A percentile compares a stretch with the other conserved stretches of the same genome.
These are phyloP conservation scores for Sutorius australiensis DNA, from an alignment of 768 basidiomycete species.

Conservation along the genomic window DNA sequence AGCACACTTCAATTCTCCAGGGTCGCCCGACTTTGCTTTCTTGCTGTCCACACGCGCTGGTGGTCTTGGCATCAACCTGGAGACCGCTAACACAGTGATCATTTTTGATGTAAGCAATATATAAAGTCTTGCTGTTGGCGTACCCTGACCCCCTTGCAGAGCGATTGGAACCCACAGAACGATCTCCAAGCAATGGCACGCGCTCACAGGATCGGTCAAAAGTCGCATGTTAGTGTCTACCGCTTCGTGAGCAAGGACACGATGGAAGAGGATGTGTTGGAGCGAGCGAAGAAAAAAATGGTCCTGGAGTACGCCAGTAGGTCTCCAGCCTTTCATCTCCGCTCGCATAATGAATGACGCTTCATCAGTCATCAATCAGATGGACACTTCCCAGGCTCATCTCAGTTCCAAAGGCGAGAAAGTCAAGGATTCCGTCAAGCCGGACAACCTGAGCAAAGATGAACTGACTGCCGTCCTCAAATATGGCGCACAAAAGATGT, in stretches of 20 bases:
- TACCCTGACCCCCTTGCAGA: constrained; percentile 45
- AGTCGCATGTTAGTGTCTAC: constrained; percentile 97
- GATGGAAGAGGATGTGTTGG: constrained; percentile 98
- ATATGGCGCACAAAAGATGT: constrained; percentile 98
- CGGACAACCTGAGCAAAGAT: constrained; percentile 88
- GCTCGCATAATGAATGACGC: constrained; percentile 6
- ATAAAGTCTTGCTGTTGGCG: not conserved
- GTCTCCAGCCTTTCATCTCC: constrained; percentile 36
- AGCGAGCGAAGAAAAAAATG: constrained; percentile 99
- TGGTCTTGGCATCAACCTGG: constrained; percentile 96
- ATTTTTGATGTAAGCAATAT: constrained; percentile 84
- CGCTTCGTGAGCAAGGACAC: constrained; percentile 99
- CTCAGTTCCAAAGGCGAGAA: constrained; percentile 75
- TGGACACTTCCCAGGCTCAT: constrained; percentile 98
- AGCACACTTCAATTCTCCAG: constrained; percentile 92
- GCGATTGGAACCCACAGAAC: constrained; percentile 98
- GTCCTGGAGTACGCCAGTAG: constrained; percentile 97
- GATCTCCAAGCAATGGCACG: constrained; percentile 99
- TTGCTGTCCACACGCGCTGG: constrained; percentile 95
- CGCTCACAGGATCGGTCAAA: constrained; percentile 98
- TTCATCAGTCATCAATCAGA: constrained; percentile 93
- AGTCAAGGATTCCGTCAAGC: constrained; percentile 65
- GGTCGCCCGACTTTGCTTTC: constrained; percentile 95
- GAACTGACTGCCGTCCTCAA: constrained; percentile 97
- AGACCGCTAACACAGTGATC: constrained; percentile 98